Conservation (phyloP, 2,329 filamentous ascomycete genomes). For the Davidsoniella eucalypti region DNA sequence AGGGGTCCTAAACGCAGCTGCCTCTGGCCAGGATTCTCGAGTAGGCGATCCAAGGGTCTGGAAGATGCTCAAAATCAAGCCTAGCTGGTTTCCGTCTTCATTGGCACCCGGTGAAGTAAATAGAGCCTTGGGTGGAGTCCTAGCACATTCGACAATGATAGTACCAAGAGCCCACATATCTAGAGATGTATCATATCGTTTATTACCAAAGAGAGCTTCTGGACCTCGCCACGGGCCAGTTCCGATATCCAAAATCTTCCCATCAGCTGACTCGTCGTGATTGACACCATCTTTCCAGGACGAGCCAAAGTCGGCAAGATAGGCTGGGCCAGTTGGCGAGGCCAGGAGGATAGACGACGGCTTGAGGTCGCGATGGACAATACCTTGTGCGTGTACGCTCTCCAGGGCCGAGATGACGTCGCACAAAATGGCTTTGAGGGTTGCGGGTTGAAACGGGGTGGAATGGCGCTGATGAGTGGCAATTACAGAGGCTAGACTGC, state of each 20-base stretch:
- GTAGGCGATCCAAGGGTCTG: constrained; percentile 78
- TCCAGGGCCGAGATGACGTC: constrained; percentile 56
- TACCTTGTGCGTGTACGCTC: constrained; percentile 54
- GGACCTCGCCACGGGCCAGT: constrained; percentile 84
- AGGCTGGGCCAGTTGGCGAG: constrained; percentile 52
- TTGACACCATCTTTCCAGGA: constrained; percentile 39
- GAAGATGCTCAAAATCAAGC: constrained; percentile 83
- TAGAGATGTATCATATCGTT: constrained; percentile 50
- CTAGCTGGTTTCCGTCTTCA: constrained; percentile 81
- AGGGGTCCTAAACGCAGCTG: constrained; percentile 45
- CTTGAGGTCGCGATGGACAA: constrained; percentile 90
- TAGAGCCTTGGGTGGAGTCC: constrained; percentile 39
- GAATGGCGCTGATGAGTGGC: constrained; percentile 19
- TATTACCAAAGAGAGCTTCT: constrained; percentile 76
- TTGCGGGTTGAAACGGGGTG: background rate
- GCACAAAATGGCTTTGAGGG: constrained; percentile 31
- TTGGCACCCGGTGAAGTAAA: constrained; percentile 60
- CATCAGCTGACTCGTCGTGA: constrained; percentile 49
- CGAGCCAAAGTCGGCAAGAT: constrained; percentile 82
- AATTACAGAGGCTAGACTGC: constrained; percentile 56
- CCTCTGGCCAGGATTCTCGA: constrained; percentile 68
- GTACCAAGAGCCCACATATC: constrained; percentile 86
- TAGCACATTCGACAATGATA: constrained; percentile 62
- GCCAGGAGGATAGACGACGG: constrained; percentile 72
- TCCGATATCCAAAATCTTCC: constrained; percentile 83